phyloP scores from a whole-genome alignment of 106 monocot species.

The Dioscorea zingiberensis region DNA sequence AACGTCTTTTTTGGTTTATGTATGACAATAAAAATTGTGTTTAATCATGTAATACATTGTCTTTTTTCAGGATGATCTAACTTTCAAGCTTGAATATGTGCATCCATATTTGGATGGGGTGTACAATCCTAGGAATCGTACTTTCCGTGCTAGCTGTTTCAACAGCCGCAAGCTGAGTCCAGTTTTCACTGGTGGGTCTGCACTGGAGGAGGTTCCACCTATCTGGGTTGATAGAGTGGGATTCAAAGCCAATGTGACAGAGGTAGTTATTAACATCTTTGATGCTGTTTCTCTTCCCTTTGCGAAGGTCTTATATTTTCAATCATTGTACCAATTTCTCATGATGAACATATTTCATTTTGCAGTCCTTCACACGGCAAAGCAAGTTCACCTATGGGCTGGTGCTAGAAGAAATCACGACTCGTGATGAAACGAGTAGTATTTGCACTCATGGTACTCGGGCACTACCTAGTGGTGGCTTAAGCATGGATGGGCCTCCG shows the following conservation, averaged over 20 bases:
- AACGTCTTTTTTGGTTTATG: too few relatives aligned
- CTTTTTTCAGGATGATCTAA: conserved; percentile 75
- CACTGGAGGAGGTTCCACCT: conserved; percentile 78
- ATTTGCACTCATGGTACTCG: conserved; percentile 88
- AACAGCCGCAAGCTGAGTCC: conserved; percentile 92
- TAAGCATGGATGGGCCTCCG: conserved; percentile 95
- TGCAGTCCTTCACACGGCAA: conserved; percentile 78
- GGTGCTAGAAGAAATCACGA: conserved; percentile 91
- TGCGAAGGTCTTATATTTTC: too few relatives aligned
- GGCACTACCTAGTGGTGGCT: conserved; percentile 67
- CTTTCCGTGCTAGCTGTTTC: conserved; percentile 80
- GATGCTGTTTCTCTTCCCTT: too few relatives aligned
- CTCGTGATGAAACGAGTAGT: conserved; percentile 86
- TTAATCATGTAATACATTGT: too few relatives aligned
- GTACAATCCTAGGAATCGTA: conserved; percentile 66
- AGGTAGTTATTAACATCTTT: conserved; percentile 32
- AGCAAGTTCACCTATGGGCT: conserved; percentile 97
- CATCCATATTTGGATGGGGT: conserved; percentile 98
- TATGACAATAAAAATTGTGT: too few relatives aligned
- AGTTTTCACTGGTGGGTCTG: conserved; percentile 89
- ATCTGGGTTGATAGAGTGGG: conserved; percentile 93
- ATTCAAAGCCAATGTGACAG: conserved; percentile 91
- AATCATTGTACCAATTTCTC: background rate
- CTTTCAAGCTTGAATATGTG: conserved; percentile 95
- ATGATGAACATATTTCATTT: background rate